A percentile compares a stretch with the other conserved stretches of the same genome.
Evolutionary conservation across 306 rosid species (phyloP).

Genomic region (Morella rubra): DNA sequence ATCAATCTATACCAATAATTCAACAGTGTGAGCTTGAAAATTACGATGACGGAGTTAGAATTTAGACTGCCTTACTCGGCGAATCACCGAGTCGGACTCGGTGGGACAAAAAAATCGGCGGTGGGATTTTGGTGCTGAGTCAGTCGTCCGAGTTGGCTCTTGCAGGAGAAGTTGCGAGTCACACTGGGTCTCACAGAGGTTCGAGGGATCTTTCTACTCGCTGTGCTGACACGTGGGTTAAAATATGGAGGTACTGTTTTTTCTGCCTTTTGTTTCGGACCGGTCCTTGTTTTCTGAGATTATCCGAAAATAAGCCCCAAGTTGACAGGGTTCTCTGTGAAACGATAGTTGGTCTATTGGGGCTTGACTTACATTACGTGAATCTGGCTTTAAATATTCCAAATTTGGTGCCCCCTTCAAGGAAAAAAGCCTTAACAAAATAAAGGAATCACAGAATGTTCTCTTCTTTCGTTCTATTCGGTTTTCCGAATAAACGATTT

Average conservation of each 20-base stretch:
- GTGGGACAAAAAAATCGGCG: conserved; percentile 20
- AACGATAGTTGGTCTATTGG: not conserved
- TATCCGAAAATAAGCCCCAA: not conserved
- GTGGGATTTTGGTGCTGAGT: conserved; percentile 21
- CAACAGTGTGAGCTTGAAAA: conserved; percentile 1
- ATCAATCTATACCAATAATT: not conserved
- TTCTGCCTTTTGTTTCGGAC: not conserved
- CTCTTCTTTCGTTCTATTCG: too few species aligned
- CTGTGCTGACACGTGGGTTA: conserved; percentile 34
- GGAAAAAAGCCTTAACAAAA: too few species aligned
- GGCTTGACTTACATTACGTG: not conserved
- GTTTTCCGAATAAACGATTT: too few species aligned
- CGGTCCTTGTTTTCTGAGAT: not conserved
- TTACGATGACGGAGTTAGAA: not conserved
- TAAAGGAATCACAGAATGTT: too few species aligned
- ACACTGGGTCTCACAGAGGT: conserved; percentile 31
- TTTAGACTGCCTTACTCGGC: conserved; percentile 28
- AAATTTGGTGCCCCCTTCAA: too few species aligned
- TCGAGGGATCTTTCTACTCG: conserved; percentile 26
- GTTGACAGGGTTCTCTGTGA: not conserved
- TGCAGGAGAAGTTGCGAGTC: conserved; percentile 27
- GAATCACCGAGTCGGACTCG: conserved; percentile 25
- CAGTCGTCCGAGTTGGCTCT: conserved; percentile 22
- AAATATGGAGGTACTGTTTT: conserved; percentile 12
- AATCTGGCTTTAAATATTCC: not conserved